Conservation (phyloP, 2,329 filamentous ascomycete species). For the Diaporthe sp. region DNA sequence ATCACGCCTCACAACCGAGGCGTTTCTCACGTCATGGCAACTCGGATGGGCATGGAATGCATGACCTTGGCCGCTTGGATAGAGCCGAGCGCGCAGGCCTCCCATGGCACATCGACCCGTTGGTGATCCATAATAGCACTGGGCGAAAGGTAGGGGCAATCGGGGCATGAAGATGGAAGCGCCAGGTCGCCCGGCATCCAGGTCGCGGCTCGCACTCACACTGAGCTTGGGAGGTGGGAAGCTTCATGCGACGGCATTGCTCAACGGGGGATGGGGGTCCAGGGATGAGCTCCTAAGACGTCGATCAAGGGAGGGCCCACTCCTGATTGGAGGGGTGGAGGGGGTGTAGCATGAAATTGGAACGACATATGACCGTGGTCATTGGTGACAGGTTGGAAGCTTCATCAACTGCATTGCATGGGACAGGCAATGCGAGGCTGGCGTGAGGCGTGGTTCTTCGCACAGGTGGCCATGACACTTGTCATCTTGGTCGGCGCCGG, state of each 20-base stretch:
- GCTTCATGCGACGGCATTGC: slow-evolving; percentile 36
- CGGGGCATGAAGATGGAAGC: slow-evolving; percentile 29
- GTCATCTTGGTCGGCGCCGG: background rate
- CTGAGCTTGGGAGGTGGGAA: slow-evolving; percentile 23
- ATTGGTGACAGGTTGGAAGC: slow-evolving; percentile 18
- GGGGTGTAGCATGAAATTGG: slow-evolving; percentile 32
- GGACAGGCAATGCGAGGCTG: slow-evolving; percentile 14
- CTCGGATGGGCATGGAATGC: slow-evolving; percentile 29
- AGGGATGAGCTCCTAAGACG: slow-evolving; percentile 37
- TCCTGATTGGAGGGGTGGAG: slow-evolving; percentile 30
- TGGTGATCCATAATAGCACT: slow-evolving; percentile 12
- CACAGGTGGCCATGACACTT: slow-evolving; percentile 1
- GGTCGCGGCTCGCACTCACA: background rate
- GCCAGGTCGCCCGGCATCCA: slow-evolving; percentile 27
- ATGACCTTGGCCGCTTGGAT: slow-evolving; percentile 23
- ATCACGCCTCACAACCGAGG: slow-evolving; percentile 12
- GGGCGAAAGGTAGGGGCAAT: slow-evolving; percentile 15
- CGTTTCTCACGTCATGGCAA: slow-evolving; percentile 10
- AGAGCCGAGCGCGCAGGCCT: slow-evolving; percentile 32
- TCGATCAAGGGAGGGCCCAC: slow-evolving; percentile 2
- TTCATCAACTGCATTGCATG: slow-evolving; percentile 15
- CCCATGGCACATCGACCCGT: slow-evolving; percentile 12
- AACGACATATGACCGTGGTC: slow-evolving; percentile 7
- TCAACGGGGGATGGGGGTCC: slow-evolving; percentile 1
- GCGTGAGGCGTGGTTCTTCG: background rate